Evolutionary conservation across 164 flowering plant species (phyloP).

Genomic region (Chimonanthus praecox): DNA sequence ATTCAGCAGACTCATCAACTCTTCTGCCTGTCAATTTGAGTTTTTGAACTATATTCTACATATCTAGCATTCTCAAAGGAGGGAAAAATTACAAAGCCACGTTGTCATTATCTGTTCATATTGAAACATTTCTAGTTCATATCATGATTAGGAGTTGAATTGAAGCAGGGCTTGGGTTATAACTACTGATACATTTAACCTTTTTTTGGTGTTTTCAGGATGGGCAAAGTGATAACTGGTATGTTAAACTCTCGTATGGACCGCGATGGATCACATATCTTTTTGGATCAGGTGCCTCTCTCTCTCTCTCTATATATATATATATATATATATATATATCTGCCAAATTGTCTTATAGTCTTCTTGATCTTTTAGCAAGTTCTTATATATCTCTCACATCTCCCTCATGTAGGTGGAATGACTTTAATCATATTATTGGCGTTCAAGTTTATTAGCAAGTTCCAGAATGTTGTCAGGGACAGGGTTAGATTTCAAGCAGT

Average conservation of each 20-base stretch:
- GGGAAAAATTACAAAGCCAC: not conserved
- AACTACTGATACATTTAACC: not conserved
- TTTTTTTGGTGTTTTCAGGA: constrained; percentile 18
- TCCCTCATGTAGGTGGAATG: constrained; percentile 42
- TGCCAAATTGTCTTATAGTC: not conserved
- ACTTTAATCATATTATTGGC: constrained; percentile 38
- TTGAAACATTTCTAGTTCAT: not conserved
- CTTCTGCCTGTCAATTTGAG: too few species aligned
- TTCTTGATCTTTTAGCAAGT: not conserved
- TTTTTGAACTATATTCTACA: too few species aligned
- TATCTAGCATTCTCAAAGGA: too few species aligned
- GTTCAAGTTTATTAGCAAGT: constrained; percentile 37
- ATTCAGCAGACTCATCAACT: too few species aligned
- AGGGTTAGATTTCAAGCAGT: constrained; percentile 16
- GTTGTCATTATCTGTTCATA: not conserved
- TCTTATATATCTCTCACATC: not conserved
- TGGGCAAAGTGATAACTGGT: constrained; percentile 28
- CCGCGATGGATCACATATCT: constrained; percentile 73
- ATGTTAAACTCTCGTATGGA: constrained; percentile 60
- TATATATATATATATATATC: too few species aligned
- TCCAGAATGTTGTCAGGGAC: constrained; percentile 25
- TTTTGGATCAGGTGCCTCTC: constrained; percentile 35
- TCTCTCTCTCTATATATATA: not conserved
- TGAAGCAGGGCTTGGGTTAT: too few species aligned
- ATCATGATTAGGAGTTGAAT: not conserved